A percentile compares a stretch with the other conserved stretches of the same genome.
phyloP scores from a whole-genome alignment of 1,284 basidiomycete genomes.

The Lignosus rhinocerotis region DNA sequence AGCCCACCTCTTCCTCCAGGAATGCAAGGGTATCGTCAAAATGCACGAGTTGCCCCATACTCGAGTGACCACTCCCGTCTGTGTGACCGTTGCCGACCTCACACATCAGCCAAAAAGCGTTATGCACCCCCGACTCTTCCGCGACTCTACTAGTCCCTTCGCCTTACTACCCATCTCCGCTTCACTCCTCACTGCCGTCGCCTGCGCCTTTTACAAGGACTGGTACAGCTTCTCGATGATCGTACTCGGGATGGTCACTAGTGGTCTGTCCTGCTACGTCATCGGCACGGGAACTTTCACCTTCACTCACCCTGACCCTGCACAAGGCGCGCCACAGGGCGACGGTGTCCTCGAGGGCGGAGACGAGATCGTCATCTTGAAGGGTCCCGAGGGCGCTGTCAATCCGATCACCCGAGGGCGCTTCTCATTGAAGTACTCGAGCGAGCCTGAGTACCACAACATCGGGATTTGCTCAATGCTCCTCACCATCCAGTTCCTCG shows the following conservation, averaged over 20 bases:
- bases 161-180: conserved; percentile 18
- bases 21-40: conserved; percentile 10
- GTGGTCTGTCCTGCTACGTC: conserved; percentile 13
- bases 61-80: conserved; percentile 12
- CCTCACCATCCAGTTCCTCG: conserved; percentile 18
- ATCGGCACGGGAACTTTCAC: conserved; percentile 13
- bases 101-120: conserved; percentile 1
- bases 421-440: conserved; percentile 13
- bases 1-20: conserved; percentile 21
- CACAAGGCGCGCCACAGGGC: conserved; percentile 5
- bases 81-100: conserved; percentile 17
- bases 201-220: conserved; percentile 13
- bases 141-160: conserved; percentile 15
- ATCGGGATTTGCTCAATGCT: conserved; percentile 16
- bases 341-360: conserved; percentile 10
- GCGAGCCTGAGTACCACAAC: conserved; percentile 11
- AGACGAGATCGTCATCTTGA: conserved; percentile 12
- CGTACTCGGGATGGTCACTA: conserved; percentile 16
- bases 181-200: conserved; percentile 5
- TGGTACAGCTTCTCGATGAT: conserved; percentile 22
- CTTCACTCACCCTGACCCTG: conserved; percentile 11
- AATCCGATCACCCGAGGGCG: conserved; percentile 14
- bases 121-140: conserved; percentile 13
- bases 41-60: not conserved
- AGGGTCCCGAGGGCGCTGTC: conserved; percentile 13